phyloP scores from a whole-genome alignment of 2,329 filamentous ascomycete genomes.

The Neodidymelliopsis sp. region DNA sequence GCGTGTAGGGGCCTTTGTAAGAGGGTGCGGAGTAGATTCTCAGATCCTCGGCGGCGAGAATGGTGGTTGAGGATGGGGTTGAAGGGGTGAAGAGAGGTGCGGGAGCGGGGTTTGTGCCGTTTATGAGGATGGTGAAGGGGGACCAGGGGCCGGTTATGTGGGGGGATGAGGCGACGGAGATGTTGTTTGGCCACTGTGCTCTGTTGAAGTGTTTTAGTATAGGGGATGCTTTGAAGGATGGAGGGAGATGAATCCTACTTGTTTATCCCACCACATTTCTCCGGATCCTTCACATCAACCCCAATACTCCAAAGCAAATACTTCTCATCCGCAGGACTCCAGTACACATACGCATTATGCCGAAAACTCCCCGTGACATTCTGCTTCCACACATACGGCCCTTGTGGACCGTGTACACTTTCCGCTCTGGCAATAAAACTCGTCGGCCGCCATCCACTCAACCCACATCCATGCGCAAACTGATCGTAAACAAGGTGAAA shows the following conservation, averaged over 20 bases:
- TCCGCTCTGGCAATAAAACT: constrained; percentile 57
- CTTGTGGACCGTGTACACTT: constrained; percentile 53
- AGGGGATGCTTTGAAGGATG: background rate
- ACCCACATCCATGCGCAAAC: constrained; percentile 56
- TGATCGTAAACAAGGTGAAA: constrained; percentile 59
- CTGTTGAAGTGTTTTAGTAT: background rate
- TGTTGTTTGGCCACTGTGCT: constrained; percentile 25
- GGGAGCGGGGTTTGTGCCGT: constrained; percentile 54
- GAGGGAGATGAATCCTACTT: constrained; percentile 1
- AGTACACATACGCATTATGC: constrained; percentile 58
- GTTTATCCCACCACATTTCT: constrained; percentile 21
- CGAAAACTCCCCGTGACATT: constrained; percentile 54
- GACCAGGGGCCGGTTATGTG: constrained; percentile 25
- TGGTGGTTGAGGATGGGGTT: constrained; percentile 39
- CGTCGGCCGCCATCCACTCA: constrained; percentile 58
- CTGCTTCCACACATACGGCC: constrained; percentile 55
- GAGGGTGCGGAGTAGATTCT: constrained; percentile 43
- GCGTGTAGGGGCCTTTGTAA: constrained; percentile 39
- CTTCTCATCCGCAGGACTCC: constrained; percentile 53
- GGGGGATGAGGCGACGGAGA: constrained; percentile 25
- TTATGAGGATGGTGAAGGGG: constrained; percentile 22
- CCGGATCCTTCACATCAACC: constrained; percentile 38
- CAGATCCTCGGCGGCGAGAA: constrained; percentile 48
- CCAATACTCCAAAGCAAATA: constrained; percentile 59
- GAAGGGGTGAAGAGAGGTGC: constrained; percentile 47